These are phyloP conservation scores for Pseudocercospora cruenta DNA, from an alignment of 2,329 filamentous ascomycete species.

Conservation along the genomic window DNA sequence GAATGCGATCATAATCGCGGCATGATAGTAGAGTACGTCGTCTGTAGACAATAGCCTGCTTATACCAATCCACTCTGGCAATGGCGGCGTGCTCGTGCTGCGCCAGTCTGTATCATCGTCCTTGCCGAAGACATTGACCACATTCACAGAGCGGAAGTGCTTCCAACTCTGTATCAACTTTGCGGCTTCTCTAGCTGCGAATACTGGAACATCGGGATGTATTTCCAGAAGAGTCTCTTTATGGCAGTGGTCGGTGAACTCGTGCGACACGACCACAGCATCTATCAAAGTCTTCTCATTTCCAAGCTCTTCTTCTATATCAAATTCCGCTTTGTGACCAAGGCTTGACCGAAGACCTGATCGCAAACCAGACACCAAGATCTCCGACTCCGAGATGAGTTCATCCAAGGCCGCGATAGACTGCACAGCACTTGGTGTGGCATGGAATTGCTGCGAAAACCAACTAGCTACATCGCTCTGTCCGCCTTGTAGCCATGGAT, in stretches of 20 bases:
- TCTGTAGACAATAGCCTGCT: slow-evolving; percentile 58
- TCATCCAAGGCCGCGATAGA: slow-evolving; percentile 60
- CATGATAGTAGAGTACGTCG: slow-evolving; percentile 64
- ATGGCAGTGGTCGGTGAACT: slow-evolving; percentile 72
- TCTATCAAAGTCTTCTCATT: slow-evolving; percentile 54
- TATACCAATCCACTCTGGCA: slow-evolving; percentile 67
- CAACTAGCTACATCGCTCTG: slow-evolving; percentile 66
- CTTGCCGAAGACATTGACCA: slow-evolving; percentile 51
- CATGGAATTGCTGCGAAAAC: slow-evolving; percentile 69
- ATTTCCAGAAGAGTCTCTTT: slow-evolving; percentile 63
- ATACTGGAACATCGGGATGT: slow-evolving; percentile 57
- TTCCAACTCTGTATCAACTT: slow-evolving; percentile 60
- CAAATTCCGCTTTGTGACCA: slow-evolving; percentile 15
- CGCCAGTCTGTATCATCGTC: slow-evolving; percentile 49
- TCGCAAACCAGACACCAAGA: slow-evolving; percentile 38
- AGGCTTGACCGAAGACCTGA: slow-evolving; percentile 28
- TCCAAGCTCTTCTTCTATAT: slow-evolving; percentile 17
- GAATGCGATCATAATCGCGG: slow-evolving; percentile 64
- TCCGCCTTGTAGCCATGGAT: slow-evolving; percentile 66
- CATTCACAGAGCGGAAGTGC: slow-evolving; percentile 61
- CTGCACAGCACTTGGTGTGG: slow-evolving; percentile 56
- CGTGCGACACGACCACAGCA: slow-evolving; percentile 63
- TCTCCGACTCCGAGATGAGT: slow-evolving; percentile 56
- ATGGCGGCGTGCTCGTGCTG: slow-evolving; percentile 45
- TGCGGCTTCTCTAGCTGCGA: slow-evolving; percentile 62